A percentile compares a stretch with the other conserved stretches of the same genome.
These are phyloP conservation scores for Psilocybe cyanescens DNA, from an alignment of 768 basidiomycete genomes.

Conservation along the genomic window DNA sequence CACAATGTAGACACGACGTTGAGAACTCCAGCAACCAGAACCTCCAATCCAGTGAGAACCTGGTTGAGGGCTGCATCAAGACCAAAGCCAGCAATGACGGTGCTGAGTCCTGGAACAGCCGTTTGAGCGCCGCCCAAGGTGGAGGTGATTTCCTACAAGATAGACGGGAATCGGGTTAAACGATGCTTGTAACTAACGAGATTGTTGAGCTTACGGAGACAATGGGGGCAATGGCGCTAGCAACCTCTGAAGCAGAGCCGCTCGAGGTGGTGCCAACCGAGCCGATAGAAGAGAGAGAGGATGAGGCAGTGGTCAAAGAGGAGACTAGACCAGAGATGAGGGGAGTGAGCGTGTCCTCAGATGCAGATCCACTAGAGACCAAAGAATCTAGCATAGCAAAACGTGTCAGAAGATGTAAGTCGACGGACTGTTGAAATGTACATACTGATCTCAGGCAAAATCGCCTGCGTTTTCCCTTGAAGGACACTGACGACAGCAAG, in stretches of 20 bases:
- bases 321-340: background rate
- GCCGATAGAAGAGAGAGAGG: background rate
- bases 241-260: background rate
- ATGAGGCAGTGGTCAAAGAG: background rate
- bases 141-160: slow-evolving; percentile 1
- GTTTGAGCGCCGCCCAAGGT: background rate
- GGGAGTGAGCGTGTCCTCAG: background rate
- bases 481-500: slow-evolving; percentile 1
- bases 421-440: too few relatives aligned
- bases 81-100: background rate
- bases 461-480: background rate
- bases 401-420: background rate
- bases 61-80: background rate
- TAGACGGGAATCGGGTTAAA: too few relatives aligned
- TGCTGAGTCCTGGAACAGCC: background rate
- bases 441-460: background rate
- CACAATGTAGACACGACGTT: background rate
- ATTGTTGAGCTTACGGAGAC: background rate
- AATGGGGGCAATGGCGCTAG: background rate
- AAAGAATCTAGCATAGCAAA: background rate
- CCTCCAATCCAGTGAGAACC: background rate
- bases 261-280: background rate
- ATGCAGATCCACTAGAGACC: too few relatives aligned
- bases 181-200: too few relatives aligned
- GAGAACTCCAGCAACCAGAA: slow-evolving; percentile 1